Evolutionary conservation across 2,329 filamentous ascomycete genomes (phyloP), one percentile per base, ranked within the genome.

Genomic region (Fusarium buharicum): DNA sequence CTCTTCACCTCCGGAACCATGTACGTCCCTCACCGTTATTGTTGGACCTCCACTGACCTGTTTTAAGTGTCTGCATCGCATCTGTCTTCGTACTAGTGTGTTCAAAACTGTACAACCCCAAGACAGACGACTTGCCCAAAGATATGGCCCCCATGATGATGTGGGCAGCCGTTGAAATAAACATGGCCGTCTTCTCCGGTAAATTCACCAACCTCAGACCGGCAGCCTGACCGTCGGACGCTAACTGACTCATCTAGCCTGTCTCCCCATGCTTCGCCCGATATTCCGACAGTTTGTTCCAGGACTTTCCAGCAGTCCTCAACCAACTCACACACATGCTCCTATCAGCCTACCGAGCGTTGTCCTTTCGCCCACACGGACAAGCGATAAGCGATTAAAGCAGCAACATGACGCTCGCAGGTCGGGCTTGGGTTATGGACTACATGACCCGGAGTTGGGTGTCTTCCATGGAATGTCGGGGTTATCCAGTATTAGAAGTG

Each of bases 151-250:
- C 55, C 0, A 65, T 13, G 7, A 59, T 67, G 53, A 55, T 68
- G 37, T 54, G 55, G 40, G 62, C 59, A 27, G 46, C 62, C 0
- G 66, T 68, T 2, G 66, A 68, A 30, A 53, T 68, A 0, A 67
- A 68, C 7, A 68, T 68, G 44, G 65, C 66, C 13, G 54, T 68
- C 16, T 65, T 68, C 3, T 67, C 62, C 0, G 55, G 65, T 64
- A 52, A 16, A 16, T 13, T 6, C 11, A 14, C 2, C 3, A 40
- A 27, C 38, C 38, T 9, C 7, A 8, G 18, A 22, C 14, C 6
- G 6, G 18, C 20, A 5, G 22, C 22, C 22, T 24, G 22, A 24
- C 22, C 22, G 22, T 24, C 22, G 22, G 27, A n/a, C 6, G 1
- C 31, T 58, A 7, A 58, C 17, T 22, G 4, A 9, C 1, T 0